These are phyloP conservation scores for Blastobotrys attinorum DNA, from an alignment of 805 yeast species.

Conservation along the genomic window DNA sequence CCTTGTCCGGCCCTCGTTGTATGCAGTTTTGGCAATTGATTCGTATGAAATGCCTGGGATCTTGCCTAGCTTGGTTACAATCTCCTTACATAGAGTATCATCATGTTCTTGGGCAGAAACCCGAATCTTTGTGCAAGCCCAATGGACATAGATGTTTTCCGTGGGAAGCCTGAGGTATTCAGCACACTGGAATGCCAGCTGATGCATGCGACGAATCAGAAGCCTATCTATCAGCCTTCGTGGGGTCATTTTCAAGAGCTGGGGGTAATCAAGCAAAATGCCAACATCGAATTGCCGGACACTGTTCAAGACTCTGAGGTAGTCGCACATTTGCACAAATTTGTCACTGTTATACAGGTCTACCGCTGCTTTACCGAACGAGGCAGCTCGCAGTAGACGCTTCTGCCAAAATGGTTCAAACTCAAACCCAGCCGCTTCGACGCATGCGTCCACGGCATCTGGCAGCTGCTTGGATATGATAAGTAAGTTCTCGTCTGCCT, in stretches of 20 bases:
- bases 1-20: conserved; percentile 69
- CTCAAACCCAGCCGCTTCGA: conserved; percentile 70
- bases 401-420: conserved; percentile 76
- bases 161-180: conserved; percentile 40
- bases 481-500: conserved; percentile 69
- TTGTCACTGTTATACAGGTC: conserved; percentile 49
- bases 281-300: conserved; percentile 61
- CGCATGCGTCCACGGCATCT: conserved; percentile 62
- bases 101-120: conserved; percentile 50
- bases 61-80: conserved; percentile 40
- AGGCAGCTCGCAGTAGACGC: conserved; percentile 66
- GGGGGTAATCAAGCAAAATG: conserved; percentile 52
- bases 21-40: conserved; percentile 55
- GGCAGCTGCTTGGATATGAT: conserved; percentile 41
- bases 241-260: conserved; percentile 46
- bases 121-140: conserved; percentile 73
- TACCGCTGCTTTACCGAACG: conserved; percentile 68
- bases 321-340: conserved; percentile 56
- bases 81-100: conserved; percentile 42
- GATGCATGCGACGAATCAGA: conserved; percentile 50
- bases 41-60: conserved; percentile 45
- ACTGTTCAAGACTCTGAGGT: conserved; percentile 60
- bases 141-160: conserved; percentile 54
- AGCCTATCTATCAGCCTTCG: conserved; percentile 50
- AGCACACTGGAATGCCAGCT: conserved; percentile 55